phyloP scores from a whole-genome alignment of 768 basidiomycete species.

The Suillus subluteus region DNA sequence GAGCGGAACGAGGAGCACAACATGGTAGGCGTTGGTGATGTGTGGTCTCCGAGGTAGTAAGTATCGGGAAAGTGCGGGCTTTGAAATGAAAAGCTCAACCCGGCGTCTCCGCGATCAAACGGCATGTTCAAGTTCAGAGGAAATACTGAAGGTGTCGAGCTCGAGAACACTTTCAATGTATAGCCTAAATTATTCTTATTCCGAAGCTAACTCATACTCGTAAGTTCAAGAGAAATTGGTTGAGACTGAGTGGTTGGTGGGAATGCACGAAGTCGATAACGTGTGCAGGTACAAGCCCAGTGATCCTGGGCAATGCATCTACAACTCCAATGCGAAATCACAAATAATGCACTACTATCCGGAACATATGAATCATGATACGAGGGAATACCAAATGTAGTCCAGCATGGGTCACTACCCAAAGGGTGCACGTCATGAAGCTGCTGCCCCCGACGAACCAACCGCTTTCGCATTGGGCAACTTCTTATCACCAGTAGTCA shows the following conservation, averaged over 20 bases:
- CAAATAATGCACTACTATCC: not conserved
- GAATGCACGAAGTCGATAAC: not conserved
- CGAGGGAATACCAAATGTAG: not conserved
- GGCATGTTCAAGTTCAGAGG: no score
- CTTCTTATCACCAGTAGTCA: slow-evolving; percentile 84
- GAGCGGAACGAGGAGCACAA: slow-evolving; percentile 60
- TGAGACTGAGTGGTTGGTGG: not conserved
- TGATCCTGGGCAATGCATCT: not conserved
- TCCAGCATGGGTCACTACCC: not conserved
- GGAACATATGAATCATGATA: not conserved
- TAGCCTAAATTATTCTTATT: not conserved
- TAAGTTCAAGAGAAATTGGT: not conserved
- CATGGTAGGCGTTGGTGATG: slow-evolving; percentile 43
- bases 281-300: not conserved
- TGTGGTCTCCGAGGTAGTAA: slow-evolving; percentile 2
- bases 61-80: slow-evolving; percentile 9
- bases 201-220: not conserved
- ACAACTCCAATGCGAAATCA: not conserved
- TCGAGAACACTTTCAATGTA: not conserved
- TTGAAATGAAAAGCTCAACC: slow-evolving; percentile 10
- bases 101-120: slow-evolving; percentile 5
- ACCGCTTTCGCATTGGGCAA: slow-evolving; percentile 89
- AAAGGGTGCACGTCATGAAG: not conserved
- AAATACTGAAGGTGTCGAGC: not conserved
- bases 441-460: slow-evolving; percentile 34